phyloP scores from a whole-genome alignment of 805 yeast genomes.

The Cyberlindnera sargentensis region DNA sequence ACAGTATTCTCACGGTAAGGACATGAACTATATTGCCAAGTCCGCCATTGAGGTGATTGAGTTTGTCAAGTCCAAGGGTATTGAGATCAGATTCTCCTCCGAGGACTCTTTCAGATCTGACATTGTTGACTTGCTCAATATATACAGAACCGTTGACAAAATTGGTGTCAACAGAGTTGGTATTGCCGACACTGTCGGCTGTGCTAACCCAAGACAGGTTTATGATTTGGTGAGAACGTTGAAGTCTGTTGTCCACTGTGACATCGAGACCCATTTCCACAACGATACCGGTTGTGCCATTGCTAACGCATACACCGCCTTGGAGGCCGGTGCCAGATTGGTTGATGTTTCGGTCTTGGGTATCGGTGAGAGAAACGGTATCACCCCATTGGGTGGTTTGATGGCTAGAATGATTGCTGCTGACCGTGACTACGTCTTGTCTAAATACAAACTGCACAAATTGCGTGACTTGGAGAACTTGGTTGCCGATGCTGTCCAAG shows the following conservation, averaged over 20 bases:
- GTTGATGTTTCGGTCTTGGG: constrained; percentile 95
- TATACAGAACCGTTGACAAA: constrained; percentile 93
- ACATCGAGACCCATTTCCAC: constrained; percentile 98
- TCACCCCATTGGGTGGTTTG: constrained; percentile 93
- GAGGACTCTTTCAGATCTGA: constrained; percentile 98
- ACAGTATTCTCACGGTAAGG: constrained; percentile 95
- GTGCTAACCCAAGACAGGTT: constrained; percentile 99
- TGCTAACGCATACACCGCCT: constrained; percentile 96
- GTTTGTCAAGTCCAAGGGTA: constrained; percentile 93
- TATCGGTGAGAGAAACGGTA: constrained; percentile 98
- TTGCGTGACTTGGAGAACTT: constrained; percentile 91
- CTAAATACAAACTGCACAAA: constrained; percentile 93
- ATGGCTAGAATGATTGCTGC: constrained; percentile 99
- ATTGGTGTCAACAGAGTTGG: constrained; percentile 98
- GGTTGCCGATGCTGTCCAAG: constrained; percentile 96
- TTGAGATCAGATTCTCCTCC: constrained; percentile 93
- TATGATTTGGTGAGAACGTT: constrained; percentile 93
- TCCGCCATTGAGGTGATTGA: constrained; percentile 95
- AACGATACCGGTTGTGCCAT: constrained; percentile 99
- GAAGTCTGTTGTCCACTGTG: constrained; percentile 90
- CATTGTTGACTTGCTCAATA: constrained; percentile 88
- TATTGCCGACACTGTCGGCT: constrained; percentile 98
- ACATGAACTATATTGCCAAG: constrained; percentile 95
- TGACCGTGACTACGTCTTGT: constrained; percentile 89
- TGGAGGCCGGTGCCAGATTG: constrained; percentile 94